Evolutionary conservation across 768 basidiomycete genomes (phyloP).

Genomic region (Termitomyces sp.): DNA sequence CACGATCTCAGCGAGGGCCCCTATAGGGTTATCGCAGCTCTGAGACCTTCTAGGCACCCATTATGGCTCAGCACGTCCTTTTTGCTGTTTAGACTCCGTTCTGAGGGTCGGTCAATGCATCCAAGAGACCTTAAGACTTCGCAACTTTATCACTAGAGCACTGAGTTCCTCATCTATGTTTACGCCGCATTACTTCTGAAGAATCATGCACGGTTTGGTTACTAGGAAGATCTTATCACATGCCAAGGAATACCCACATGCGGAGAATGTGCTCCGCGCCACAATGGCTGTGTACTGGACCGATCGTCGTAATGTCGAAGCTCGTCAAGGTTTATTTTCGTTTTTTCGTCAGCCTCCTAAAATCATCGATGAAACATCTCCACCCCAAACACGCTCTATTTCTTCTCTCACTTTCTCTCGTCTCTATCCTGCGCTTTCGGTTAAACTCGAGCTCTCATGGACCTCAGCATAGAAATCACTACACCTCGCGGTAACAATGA

Average conservation of each 20-base stretch:
- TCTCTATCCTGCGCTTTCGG: background rate
- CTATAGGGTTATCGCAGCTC: background rate
- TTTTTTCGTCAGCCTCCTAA: slow-evolving; percentile 16
- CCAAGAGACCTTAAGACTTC: background rate
- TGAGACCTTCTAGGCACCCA: background rate
- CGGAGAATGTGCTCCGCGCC: background rate
- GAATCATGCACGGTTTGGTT: background rate
- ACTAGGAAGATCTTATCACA: background rate
- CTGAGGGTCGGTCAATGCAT: too few species aligned
- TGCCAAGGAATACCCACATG: background rate
- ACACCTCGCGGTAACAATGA: slow-evolving; percentile 13
- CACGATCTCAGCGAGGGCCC: background rate
- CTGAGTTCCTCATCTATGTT: background rate
- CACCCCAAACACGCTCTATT: slow-evolving; percentile 9
- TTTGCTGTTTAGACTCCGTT: background rate
- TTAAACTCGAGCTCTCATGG: slow-evolving; percentile 8
- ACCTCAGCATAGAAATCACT: slow-evolving; percentile 14
- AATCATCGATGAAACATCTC: slow-evolving; percentile 14
- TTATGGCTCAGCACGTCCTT: background rate
- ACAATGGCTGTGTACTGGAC: slow-evolving; percentile 2
- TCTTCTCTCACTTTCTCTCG: slow-evolving; percentile 2
- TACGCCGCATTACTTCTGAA: background rate
- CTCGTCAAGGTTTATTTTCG: slow-evolving; percentile 5
- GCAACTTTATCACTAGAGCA: background rate
- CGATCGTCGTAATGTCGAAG: slow-evolving; percentile 6